Conservation (phyloP, 768 basidiomycete species). For the Pholiota microspora region DNA sequence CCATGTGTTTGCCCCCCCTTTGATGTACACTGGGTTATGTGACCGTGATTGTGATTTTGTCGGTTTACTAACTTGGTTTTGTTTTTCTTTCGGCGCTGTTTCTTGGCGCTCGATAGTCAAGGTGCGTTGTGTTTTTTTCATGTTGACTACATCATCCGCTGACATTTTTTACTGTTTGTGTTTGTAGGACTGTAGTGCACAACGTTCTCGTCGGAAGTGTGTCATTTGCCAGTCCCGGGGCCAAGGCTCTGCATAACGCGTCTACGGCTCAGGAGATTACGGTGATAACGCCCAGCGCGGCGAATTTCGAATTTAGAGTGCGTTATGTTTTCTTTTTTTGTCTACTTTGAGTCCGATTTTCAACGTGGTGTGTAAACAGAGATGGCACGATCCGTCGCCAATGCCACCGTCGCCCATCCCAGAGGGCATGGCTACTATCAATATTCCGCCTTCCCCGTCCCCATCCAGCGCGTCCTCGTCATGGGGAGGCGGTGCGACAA, state of each 20-base stretch:
- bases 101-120: too few relatives aligned
- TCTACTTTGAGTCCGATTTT: background rate
- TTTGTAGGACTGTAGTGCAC: constrained; percentile 61
- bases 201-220: constrained; percentile 77
- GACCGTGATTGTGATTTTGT: too few relatives aligned
- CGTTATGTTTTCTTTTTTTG: constrained; percentile 13
- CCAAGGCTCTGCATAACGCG: constrained; percentile 73
- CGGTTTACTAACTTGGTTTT: too few relatives aligned
- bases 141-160: background rate
- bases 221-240: constrained; percentile 69
- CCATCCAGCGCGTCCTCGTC: constrained; percentile 24
- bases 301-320: constrained; percentile 54
- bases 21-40: too few relatives aligned
- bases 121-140: constrained; percentile 8
- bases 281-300: constrained; percentile 60
- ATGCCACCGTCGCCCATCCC: constrained; percentile 52
- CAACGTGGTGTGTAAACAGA: constrained; percentile 38
- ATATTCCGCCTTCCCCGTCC: constrained; percentile 28
- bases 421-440: constrained; percentile 19
- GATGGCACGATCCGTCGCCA: constrained; percentile 69
- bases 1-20: too few relatives aligned
- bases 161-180: constrained; percentile 9
- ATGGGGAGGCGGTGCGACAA: too few relatives aligned
- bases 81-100: too few relatives aligned
- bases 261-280: constrained; percentile 83